A percentile compares a stretch with the other conserved stretches of the same genome.
phyloP scores from a whole-genome alignment of 2,329 filamentous ascomycete species.

The Trichoderma semiorbis region DNA sequence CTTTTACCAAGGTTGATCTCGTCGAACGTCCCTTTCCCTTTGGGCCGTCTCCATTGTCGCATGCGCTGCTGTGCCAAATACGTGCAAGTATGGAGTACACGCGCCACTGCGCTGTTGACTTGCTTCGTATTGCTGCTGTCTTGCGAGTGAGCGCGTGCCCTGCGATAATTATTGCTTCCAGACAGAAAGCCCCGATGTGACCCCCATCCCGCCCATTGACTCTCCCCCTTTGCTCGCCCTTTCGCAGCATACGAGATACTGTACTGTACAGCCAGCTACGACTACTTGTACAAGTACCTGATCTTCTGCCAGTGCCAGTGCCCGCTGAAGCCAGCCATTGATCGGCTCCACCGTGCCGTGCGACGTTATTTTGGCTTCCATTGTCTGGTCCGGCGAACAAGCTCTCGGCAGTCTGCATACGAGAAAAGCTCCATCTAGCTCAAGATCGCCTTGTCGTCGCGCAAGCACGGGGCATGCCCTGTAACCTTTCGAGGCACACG shows the following conservation, averaged over 20 bases:
- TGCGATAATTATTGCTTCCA: background rate
- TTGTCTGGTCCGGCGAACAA: background rate
- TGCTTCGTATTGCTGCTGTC: constrained; percentile 12
- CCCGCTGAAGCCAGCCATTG: background rate
- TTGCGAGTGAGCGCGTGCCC: background rate
- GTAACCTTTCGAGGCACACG: constrained; percentile 12
- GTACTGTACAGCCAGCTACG: background rate
- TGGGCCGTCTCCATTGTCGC: background rate
- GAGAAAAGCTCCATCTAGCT: constrained; percentile 6
- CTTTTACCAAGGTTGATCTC: background rate
- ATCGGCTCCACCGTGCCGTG: constrained; percentile 8
- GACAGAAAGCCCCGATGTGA: constrained; percentile 4
- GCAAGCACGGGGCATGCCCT: constrained; percentile 10
- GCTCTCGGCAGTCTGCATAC: constrained; percentile 6
- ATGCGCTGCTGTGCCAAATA: constrained; percentile 4
- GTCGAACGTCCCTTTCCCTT: background rate
- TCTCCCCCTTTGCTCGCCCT: background rate
- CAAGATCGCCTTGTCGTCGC: constrained; percentile 5
- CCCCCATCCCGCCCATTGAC: background rate
- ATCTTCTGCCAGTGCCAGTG: background rate
- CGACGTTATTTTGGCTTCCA: constrained; percentile 9
- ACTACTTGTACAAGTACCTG: background rate
- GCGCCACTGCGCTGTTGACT: background rate
- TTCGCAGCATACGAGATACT: background rate
- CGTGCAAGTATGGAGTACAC: constrained; percentile 1